phyloP scores from a whole-genome alignment of 164 flowering plant species.

The Nelumbo lutea region DNA sequence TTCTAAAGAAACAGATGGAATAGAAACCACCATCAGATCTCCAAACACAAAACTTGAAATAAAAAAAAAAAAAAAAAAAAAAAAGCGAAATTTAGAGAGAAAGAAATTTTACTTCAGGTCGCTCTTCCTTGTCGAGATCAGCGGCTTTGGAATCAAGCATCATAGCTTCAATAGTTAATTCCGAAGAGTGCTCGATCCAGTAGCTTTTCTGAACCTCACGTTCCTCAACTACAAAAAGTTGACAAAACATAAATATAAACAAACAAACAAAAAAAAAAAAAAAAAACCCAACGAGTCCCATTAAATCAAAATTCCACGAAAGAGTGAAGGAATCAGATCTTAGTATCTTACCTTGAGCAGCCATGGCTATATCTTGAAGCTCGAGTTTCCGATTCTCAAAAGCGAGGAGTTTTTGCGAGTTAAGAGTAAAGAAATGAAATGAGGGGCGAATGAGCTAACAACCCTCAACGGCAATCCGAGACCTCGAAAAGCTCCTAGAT shows the following conservation, averaged over 20 bases:
- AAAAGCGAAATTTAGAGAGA: slow-evolving; percentile 8
- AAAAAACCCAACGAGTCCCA: not conserved
- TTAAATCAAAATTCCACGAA: not conserved
- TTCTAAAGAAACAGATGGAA: not conserved
- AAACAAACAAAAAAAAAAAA: not conserved
- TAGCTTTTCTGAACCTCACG: slow-evolving; percentile 73
- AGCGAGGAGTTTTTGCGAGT: no score
- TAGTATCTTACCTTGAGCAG: slow-evolving; percentile 22
- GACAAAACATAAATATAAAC: not conserved
- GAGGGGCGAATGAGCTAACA: slow-evolving; percentile 15
- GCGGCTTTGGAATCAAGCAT: slow-evolving; percentile 95
- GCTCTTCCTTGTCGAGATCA: slow-evolving; percentile 95
- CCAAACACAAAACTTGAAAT: not conserved
- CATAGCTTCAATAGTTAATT: slow-evolving; percentile 86
- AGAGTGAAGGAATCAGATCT: not conserved
- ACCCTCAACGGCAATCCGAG: slow-evolving; percentile 82
- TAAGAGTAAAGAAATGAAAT: no score
- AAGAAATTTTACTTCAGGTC: slow-evolving; percentile 62
- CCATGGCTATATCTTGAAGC: slow-evolving; percentile 18
- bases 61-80: not conserved
- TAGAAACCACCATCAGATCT: not conserved
- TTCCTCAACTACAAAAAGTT: slow-evolving; percentile 31
- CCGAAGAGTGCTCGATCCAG: slow-evolving; percentile 80
- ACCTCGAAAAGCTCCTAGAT: slow-evolving; percentile 77
- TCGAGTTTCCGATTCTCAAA: no score